Evolutionary conservation across 2,329 filamentous ascomycete genomes (phyloP).

Genomic region (Trichoderma oligosporum): DNA sequence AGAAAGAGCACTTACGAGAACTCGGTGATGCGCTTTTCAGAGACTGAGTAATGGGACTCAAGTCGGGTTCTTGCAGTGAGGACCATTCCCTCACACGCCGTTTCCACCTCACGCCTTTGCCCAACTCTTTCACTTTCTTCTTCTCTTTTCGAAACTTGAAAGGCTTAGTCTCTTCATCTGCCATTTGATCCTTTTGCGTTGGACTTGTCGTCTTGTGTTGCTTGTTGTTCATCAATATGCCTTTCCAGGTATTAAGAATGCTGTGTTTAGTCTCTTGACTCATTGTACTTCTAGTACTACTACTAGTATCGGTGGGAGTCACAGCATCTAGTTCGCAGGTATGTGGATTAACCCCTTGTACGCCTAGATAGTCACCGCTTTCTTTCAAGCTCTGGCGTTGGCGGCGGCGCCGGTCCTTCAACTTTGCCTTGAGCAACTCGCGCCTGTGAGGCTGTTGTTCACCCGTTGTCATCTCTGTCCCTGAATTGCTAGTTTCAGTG

Average conservation of each 20-base stretch:
- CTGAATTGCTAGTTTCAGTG: neutral
- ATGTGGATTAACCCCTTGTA: constrained; percentile 55
- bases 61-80: constrained; percentile 45
- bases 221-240: constrained; percentile 34
- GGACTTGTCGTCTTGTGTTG: constrained; percentile 35
- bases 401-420: constrained; percentile 35
- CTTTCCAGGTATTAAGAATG: constrained; percentile 31
- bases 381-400: constrained; percentile 47
- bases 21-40: constrained; percentile 26
- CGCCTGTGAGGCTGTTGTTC: neutral
- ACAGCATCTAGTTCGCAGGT: constrained; percentile 52
- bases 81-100: constrained; percentile 48
- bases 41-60: constrained; percentile 50
- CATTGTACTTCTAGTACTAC: constrained; percentile 37
- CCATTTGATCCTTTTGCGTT: constrained; percentile 38
- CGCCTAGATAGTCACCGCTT: constrained; percentile 56
- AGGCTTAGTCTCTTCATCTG: constrained; percentile 36
- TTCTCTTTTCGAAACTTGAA: constrained; percentile 44
- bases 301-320: constrained; percentile 46
- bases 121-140: constrained; percentile 32
- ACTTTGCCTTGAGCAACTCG: constrained; percentile 28
- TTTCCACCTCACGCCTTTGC: constrained; percentile 41
- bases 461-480: neutral
- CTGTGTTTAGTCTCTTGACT: constrained; percentile 32
- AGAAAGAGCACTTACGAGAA: constrained; percentile 26